Evolutionary conservation across 768 basidiomycete genomes (phyloP).

Genomic region (Zangia roseola): DNA sequence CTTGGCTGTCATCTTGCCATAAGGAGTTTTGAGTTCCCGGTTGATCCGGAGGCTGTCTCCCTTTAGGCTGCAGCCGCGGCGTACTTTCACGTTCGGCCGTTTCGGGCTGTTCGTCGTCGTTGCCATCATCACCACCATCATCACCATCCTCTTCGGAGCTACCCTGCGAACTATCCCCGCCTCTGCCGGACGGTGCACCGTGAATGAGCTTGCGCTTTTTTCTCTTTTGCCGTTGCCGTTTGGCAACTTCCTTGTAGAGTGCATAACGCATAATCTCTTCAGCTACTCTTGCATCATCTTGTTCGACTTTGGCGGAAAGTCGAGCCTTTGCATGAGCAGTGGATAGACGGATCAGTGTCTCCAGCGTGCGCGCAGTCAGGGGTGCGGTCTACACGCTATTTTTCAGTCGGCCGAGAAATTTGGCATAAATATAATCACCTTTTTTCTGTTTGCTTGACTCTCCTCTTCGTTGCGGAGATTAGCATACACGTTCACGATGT

Average conservation of each 20-base stretch:
- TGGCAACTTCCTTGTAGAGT: constrained; percentile 95
- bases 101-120: constrained; percentile 39
- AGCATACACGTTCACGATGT: constrained; percentile 91
- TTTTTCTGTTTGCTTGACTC: constrained; percentile 80
- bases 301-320: constrained; percentile 80
- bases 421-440: constrained; percentile 42
- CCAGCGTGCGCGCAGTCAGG: constrained; percentile 95
- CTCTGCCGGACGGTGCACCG: constrained; percentile 54
- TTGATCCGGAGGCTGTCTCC: constrained; percentile 25
- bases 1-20: constrained; percentile 69
- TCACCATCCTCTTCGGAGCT: constrained; percentile 37
- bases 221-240: constrained; percentile 58
- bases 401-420: constrained; percentile 9
- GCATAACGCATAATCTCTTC: constrained; percentile 97
- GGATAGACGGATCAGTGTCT: constrained; percentile 95
- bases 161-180: constrained; percentile 44
- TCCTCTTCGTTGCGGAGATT: constrained; percentile 89
- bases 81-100: constrained; percentile 49
- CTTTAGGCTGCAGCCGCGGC: constrained; percentile 35
- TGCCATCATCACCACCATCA: constrained; percentile 52
- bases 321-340: constrained; percentile 98
- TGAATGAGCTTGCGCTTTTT: constrained; percentile 88
- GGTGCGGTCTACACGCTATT: constrained; percentile 76
- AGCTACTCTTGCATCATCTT: constrained; percentile 83
- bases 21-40: constrained; percentile 50